Evolutionary conservation across 2,329 filamentous ascomycete genomes (phyloP), one percentile per base, ranked within the genome.

Genomic region (Calonectria pteridis): DNA sequence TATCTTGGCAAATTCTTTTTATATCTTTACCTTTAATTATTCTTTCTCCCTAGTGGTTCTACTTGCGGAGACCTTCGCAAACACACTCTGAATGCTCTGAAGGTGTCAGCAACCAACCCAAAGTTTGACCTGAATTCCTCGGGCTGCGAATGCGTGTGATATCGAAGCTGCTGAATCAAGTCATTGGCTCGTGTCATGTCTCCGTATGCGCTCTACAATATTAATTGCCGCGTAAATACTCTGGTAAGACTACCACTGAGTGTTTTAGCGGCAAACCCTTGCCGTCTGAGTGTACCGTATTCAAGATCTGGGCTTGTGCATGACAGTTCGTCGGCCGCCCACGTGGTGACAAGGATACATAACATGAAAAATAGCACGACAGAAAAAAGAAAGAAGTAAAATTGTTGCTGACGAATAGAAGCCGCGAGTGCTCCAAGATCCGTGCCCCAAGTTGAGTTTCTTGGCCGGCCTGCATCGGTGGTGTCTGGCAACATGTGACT

Each of bases 101-200:
- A 18, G 13, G 16, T 9, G 50, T 53, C 28, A 29, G 50, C 50
- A 20, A 10, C 6, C 3, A 20, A 7, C 6, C 14, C 16, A 9
- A 53, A 20, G 1, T 28, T 31, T 20, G 23, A 18, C 50, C 14
- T 31, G 14, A 31, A 7, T 28, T 16, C 16, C 31, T 46, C 2
- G 20, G 7, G 40, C 6, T 3, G 6, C 7, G n/a, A 9, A 46
- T 4, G 43, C 18, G 43, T 2, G 43, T 46, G 43, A 23, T 13
- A 23, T 23, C 11, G 9, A 46, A 23, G 4, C 13, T 46, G 7
- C 18, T 13, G 18, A 13, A 14, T 13, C 1, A 23, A n/a, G 0
- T 3, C 10, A 3, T n/a, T 23, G 20, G 3, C 23, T 3, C n/a
- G 4, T 23, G 0, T 4, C 5, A 2, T 1, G 10, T 23, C 20